phyloP scores from a whole-genome alignment of 164 flowering plant species.

The Vitis rotundifolia region DNA sequence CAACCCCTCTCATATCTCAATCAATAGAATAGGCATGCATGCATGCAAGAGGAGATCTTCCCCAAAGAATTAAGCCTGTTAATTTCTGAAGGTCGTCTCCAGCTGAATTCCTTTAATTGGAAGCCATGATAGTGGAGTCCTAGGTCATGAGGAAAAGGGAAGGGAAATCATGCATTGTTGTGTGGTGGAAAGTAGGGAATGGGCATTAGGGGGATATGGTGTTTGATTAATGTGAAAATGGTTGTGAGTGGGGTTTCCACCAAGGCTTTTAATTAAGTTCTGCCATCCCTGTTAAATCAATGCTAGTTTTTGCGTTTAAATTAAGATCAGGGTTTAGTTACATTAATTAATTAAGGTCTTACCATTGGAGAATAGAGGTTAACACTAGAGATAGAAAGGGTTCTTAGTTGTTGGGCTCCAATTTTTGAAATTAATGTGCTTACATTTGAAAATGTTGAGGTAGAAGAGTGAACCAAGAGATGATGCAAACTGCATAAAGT shows the following conservation, averaged over 20 bases:
- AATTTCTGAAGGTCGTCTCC: not conserved
- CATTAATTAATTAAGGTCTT: no score
- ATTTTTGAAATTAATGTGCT: constrained; percentile 87
- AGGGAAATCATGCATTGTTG: not conserved
- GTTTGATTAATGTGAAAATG: no score
- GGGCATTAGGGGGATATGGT: not conserved
- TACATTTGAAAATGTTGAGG: constrained; percentile 91
- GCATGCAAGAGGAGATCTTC: no score
- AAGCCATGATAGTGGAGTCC: not conserved
- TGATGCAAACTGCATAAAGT: constrained; percentile 82
- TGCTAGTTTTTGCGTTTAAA: no score
- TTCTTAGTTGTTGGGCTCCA: constrained; percentile 92
- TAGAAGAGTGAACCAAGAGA: constrained; percentile 94
- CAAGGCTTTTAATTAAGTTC: no score
- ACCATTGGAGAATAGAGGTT: no score
- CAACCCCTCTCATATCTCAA: constrained; percentile 17
- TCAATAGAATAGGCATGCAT: no score
- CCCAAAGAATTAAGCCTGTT: not conserved
- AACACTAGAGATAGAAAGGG: not conserved
- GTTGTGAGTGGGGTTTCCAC: no score
- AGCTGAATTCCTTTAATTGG: not conserved
- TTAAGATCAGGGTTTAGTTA: no score
- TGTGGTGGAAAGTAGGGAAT: not conserved
- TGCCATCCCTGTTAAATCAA: no score
- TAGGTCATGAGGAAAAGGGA: not conserved